phyloP scores from a whole-genome alignment of 2,329 filamentous ascomycete species.

The Talaromyces sp. region DNA sequence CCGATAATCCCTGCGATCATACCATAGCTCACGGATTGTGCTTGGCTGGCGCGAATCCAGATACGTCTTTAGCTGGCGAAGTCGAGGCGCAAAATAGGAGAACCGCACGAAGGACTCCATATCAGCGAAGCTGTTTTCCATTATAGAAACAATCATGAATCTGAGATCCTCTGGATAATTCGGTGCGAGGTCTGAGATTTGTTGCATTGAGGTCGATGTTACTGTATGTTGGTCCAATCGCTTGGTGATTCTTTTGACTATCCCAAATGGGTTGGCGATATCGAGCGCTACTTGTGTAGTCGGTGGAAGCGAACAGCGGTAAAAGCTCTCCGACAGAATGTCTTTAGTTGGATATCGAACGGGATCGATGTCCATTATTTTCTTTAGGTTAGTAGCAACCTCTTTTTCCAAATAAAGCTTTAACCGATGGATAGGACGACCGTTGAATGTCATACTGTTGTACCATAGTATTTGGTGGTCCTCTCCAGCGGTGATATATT shows the following conservation, averaged over 20 bases:
- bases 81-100: slow-evolving; percentile 4
- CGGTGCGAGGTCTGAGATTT: not conserved
- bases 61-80: slow-evolving; percentile 4
- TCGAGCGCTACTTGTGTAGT: not conserved
- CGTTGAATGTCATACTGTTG: not conserved
- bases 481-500: not conserved
- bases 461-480: not conserved
- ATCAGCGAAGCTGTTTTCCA: slow-evolving; percentile 1
- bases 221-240: not conserved
- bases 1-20: slow-evolving; percentile 8
- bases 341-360: not conserved
- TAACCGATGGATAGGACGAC: not conserved
- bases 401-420: not conserved
- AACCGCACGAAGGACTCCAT: slow-evolving; percentile 6
- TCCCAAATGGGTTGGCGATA: not conserved
- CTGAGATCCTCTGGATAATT: slow-evolving; percentile 7
- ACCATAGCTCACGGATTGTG: slow-evolving; percentile 2
- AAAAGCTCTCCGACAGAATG: slow-evolving; percentile 9
- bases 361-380: not conserved
- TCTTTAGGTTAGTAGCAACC: not conserved
- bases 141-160: slow-evolving; percentile 3
- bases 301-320: slow-evolving; percentile 1
- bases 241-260: not conserved
- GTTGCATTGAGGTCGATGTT: slow-evolving; percentile 1
- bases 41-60: slow-evolving; percentile 4